Evolutionary conservation across 345 rosid species (phyloP).

Genomic region (Brassica carinata): DNA sequence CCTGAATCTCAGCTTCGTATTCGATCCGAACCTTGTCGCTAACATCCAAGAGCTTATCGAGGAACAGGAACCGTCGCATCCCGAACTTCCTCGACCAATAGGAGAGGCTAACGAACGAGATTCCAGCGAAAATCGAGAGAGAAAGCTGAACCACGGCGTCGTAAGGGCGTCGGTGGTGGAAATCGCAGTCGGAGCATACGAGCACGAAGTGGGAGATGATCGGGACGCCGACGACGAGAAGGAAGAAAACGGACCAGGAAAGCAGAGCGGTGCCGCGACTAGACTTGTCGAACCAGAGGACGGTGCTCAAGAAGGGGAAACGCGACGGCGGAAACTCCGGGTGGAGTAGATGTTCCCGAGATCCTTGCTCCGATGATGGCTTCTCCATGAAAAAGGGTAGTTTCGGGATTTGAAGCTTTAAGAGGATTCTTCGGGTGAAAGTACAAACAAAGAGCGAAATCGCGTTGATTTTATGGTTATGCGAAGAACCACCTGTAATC

Average conservation of each 20-base stretch:
- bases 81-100: conserved; percentile 77
- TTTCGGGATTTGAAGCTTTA: neutral
- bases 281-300: conserved; percentile 63
- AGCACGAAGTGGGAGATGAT: conserved; percentile 70
- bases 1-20: conserved; percentile 69
- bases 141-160: conserved; percentile 73
- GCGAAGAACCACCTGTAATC: conserved; percentile 17
- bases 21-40: conserved; percentile 57
- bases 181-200: conserved; percentile 66
- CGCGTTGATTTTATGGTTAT: conserved; percentile 18
- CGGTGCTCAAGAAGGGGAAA: conserved; percentile 30
- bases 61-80: conserved; percentile 63
- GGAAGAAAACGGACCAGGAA: conserved; percentile 73
- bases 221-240: conserved; percentile 63
- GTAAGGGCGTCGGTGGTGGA: conserved; percentile 69
- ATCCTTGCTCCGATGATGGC: conserved; percentile 33
- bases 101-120: conserved; percentile 66
- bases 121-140: conserved; percentile 65
- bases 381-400: conserved; percentile 24
- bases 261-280: conserved; percentile 50
- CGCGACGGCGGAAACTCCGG: conserved; percentile 28
- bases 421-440: conserved; percentile 19
- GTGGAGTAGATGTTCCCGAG: conserved; percentile 32
- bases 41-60: conserved; percentile 63
- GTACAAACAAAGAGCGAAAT: neutral